A percentile compares a stretch with the other conserved stretches of the same genome.
Evolutionary conservation across 1,139 yeast genomes (phyloP).

Genomic region (Geotrichum bryndzae): DNA sequence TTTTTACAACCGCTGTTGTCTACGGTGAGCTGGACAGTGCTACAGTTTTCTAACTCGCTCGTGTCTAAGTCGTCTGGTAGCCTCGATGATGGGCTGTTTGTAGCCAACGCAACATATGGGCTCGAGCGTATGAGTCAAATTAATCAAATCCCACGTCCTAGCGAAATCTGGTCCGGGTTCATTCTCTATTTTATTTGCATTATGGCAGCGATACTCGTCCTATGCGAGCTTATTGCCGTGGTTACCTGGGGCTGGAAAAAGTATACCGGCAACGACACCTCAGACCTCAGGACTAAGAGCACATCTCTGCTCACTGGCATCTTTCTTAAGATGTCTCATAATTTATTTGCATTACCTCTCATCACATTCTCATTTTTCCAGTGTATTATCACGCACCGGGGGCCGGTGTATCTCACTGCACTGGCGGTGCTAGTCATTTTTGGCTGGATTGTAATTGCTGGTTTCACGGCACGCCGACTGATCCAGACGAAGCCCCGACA

Average conservation of each 20-base stretch:
- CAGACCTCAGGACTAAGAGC: conserved; percentile 20
- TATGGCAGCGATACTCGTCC: conserved; percentile 19
- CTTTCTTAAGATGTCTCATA: conserved; percentile 27
- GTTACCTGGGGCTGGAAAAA: conserved; percentile 20
- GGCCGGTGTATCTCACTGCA: conserved; percentile 23
- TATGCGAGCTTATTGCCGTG: conserved; percentile 15
- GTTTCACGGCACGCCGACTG: conserved; percentile 21
- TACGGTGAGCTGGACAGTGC: conserved; percentile 38
- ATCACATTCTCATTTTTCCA: conserved; percentile 33
- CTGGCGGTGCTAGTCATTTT: conserved; percentile 31
- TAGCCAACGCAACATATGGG: conserved; percentile 26
- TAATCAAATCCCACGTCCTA: conserved; percentile 25
- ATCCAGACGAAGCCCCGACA: conserved; percentile 19
- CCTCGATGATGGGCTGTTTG: conserved; percentile 26
- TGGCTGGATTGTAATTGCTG: conserved; percentile 28
- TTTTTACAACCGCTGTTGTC: conserved; percentile 53
- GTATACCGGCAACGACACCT: conserved; percentile 15
- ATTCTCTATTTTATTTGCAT: conserved; percentile 32
- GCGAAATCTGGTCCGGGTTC: conserved; percentile 36
- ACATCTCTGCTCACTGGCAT: conserved; percentile 28
- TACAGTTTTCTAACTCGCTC: conserved; percentile 26
- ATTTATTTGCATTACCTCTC: conserved; percentile 32
- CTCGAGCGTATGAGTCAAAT: conserved; percentile 28
- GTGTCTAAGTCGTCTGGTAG: neutral
- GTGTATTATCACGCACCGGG: conserved; percentile 24